Base-by-base conservation (phyloP, 1,284 basidiomycete genomes). In the Amylostereum areolatum region DNA sequence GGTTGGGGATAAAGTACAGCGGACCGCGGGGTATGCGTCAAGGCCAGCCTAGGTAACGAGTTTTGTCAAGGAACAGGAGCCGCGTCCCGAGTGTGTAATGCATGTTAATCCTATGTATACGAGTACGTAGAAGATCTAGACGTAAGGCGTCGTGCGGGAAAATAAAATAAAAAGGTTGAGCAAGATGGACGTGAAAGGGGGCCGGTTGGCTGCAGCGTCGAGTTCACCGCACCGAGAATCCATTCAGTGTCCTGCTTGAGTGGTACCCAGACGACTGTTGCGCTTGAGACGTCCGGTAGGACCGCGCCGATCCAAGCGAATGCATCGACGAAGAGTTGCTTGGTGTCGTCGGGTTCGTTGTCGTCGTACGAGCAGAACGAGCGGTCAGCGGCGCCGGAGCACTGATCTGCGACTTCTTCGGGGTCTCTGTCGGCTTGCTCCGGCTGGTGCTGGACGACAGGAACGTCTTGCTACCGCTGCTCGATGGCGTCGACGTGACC, bases 371-470 rank as follows among this genome's bases (percentile, higher is more conserved):
- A 6, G 80, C 70, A 12, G 77, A 74, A 44, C 88, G 82, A 52
- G 88, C 85, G 36, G 87, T 85, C 52, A 92, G 71, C 3, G 89
- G 89, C 2, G 89, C 89, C 4, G 89, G 89, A 9, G 88, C 89
- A 62, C 88, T 83, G 57, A 92, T 92, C 59, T 87, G 76, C 7
- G 86, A 86, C 68, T 91, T 91, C 73, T 90, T 91, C 28, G 89
- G 89, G 4, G 89, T 90, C 60, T 90, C 88, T 8, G 70, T 69
- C 24, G 81, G 62, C 54, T 80, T 81, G 52, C 68, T 76, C 48
- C 83, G 74, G 57, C 71, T 72, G 30, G 77, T 66, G 45, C 55
- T 61, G 30, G 60, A 59, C 24, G 51, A 47, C 35, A 64, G 59
- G 54, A 55, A 57, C 32, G 56, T 55, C 24, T 59, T 57, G 5